phyloP scores from a whole-genome alignment of 2,329 filamentous ascomycete genomes.

The Sphaerulina vaccinii region DNA sequence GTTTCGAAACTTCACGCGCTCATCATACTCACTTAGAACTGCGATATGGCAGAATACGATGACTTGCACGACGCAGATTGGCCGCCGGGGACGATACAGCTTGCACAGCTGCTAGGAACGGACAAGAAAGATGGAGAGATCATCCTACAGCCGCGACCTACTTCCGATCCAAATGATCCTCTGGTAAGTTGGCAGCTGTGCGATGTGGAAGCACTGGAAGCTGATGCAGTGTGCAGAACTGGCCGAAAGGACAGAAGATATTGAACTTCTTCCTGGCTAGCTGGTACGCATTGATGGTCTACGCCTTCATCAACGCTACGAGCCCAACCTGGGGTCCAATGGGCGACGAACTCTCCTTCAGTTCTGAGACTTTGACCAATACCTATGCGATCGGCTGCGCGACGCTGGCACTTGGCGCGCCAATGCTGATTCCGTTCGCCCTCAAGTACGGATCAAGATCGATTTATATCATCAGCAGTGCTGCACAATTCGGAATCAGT shows the following conservation, averaged over 20 bases:
- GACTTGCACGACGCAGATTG: constrained; percentile 30
- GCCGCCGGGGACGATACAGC: constrained; percentile 32
- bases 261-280: constrained; percentile 45
- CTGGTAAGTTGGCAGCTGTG: constrained; percentile 28
- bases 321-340: constrained; percentile 46
- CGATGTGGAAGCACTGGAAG: not conserved
- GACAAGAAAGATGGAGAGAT: constrained; percentile 27
- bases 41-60: constrained; percentile 21
- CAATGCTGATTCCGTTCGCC: constrained; percentile 53
- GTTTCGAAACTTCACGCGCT: not conserved
- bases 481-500: constrained; percentile 50
- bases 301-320: constrained; percentile 44
- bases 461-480: constrained; percentile 50
- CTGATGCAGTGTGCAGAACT: constrained; percentile 39
- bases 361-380: constrained; percentile 44
- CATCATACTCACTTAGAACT: not conserved
- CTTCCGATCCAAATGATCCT: constrained; percentile 41
- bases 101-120: constrained; percentile 25
- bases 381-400: constrained; percentile 48
- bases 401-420: constrained; percentile 50
- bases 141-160: constrained; percentile 42
- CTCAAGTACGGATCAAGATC: constrained; percentile 53
- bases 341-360: constrained; percentile 46
- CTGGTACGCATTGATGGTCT: constrained; percentile 47
- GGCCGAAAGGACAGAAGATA: constrained; percentile 44